Evolutionary conservation across 257 asterid species (phyloP).

Genomic region (Capsicum pubescens): DNA sequence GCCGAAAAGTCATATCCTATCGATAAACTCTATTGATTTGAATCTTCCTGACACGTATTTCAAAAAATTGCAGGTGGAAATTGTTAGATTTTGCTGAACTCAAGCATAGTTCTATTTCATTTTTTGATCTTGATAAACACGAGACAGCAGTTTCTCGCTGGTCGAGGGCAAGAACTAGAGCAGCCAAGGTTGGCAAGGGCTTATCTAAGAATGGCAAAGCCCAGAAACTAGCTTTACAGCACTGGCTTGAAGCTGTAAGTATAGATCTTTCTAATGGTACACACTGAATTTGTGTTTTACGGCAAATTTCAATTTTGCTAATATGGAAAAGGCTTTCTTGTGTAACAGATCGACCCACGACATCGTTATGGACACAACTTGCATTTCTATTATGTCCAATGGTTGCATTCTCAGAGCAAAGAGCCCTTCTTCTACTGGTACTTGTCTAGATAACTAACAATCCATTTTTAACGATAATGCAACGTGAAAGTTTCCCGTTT

Average conservation of each 20-base stretch:
- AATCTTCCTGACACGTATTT: background rate
- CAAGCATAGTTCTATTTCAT: slow-evolving; percentile 90
- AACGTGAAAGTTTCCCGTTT: background rate
- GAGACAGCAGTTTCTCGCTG: slow-evolving; percentile 93
- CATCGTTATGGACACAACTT: slow-evolving; percentile 97
- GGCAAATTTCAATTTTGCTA: slow-evolving; percentile 27
- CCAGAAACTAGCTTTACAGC: slow-evolving; percentile 89
- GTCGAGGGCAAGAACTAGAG: slow-evolving; percentile 92
- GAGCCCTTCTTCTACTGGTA: slow-evolving; percentile 98
- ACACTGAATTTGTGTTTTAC: background rate
- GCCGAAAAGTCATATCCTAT: background rate
- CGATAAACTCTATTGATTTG: background rate
- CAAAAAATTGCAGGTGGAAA: slow-evolving; percentile 59
- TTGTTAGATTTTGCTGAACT: slow-evolving; percentile 86
- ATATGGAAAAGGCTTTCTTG: slow-evolving; percentile 27
- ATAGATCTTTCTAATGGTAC: background rate
- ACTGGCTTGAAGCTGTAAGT: slow-evolving; percentile 99
- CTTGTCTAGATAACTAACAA: slow-evolving; percentile 21
- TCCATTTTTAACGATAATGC: background rate
- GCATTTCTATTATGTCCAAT: slow-evolving; percentile 78
- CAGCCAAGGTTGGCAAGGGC: slow-evolving; percentile 98
- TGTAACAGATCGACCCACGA: slow-evolving; percentile 85
- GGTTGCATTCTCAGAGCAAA: slow-evolving; percentile 88
- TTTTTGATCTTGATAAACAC: slow-evolving; percentile 81
- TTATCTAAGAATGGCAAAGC: slow-evolving; percentile 85